Percentiles rank a stretch among this genome's conserved stretches.
These are phyloP conservation scores for Pseudogymnoascus sp. DNA, from an alignment of 2,329 filamentous ascomycete species.

Conservation along the genomic window DNA sequence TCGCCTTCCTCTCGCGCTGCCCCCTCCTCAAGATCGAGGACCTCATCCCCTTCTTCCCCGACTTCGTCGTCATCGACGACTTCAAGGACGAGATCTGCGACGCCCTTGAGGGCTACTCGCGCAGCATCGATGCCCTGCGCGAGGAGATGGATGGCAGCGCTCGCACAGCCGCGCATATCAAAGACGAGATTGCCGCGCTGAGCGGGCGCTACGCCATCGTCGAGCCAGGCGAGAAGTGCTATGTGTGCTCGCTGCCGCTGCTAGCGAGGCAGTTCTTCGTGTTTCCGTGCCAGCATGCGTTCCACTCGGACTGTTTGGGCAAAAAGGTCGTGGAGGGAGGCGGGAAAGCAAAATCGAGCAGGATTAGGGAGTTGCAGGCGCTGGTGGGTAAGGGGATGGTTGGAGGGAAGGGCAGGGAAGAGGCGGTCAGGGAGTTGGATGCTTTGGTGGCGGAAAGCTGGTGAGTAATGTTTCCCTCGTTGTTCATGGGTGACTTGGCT, in stretches of 20 bases:
- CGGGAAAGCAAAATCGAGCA: conserved; percentile 65
- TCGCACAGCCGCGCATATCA: conserved; percentile 83
- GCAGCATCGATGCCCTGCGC: conserved; percentile 80
- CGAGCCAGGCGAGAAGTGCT: conserved; percentile 90
- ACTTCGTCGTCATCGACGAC: conserved; percentile 97
- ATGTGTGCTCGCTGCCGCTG: conserved; percentile 76
- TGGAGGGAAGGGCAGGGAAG: conserved; percentile 65
- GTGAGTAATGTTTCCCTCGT: conserved; percentile 45
- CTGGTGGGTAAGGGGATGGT: conserved; percentile 73
- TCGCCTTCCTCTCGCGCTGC: conserved; percentile 87
- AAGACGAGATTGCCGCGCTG: conserved; percentile 76
- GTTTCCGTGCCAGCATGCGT: conserved; percentile 96
- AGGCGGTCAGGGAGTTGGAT: conserved; percentile 81
- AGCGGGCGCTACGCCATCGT: conserved; percentile 92
- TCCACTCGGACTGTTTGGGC: conserved; percentile 91
- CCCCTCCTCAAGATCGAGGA: conserved; percentile 83
- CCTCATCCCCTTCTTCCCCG: conserved; percentile 94
- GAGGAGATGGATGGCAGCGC: conserved; percentile 94
- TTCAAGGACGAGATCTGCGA: conserved; percentile 98
- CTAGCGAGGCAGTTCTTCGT: conserved; percentile 94
- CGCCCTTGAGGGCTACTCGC: conserved; percentile 86
- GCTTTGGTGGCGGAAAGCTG: conserved; percentile 84
- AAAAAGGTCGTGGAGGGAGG: conserved; percentile 77
- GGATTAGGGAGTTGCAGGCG: conserved; percentile 78
- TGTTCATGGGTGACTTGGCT: conserved; percentile 11